These are phyloP conservation scores for Aspergillus piperis DNA, from an alignment of 2,329 filamentous ascomycete genomes.

Conservation along the genomic window DNA sequence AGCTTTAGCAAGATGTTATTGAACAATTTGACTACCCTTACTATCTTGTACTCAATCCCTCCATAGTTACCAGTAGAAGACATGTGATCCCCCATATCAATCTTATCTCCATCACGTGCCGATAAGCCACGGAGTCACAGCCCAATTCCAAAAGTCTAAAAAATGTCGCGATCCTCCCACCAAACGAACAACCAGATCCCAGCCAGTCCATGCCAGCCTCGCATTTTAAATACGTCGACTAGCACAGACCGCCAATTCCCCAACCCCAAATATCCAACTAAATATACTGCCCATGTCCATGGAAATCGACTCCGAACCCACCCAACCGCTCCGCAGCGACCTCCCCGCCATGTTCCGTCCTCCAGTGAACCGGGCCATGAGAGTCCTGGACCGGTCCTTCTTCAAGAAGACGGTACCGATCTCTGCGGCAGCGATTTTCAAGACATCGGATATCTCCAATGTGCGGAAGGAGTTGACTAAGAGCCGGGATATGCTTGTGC, in stretches of 20 bases:
- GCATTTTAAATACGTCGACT: background rate
- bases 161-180: background rate
- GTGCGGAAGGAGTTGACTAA: conserved; percentile 67
- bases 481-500: conserved; percentile 65
- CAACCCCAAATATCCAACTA: too few relatives aligned
- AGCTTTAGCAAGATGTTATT: too few relatives aligned
- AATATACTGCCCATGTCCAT: conserved; percentile 10
- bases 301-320: conserved; percentile 17
- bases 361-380: conserved; percentile 76
- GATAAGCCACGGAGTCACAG: background rate
- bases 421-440: conserved; percentile 74
- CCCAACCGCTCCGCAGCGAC: conserved; percentile 27
- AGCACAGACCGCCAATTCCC: background rate
- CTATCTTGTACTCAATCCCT: background rate
- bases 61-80: background rate
- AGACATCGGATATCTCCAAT: conserved; percentile 71
- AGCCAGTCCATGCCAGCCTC: background rate
- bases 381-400: conserved; percentile 76
- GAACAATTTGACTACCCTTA: background rate
- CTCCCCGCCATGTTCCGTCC: conserved; percentile 67
- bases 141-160: conserved; percentile 1
- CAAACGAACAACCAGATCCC: background rate
- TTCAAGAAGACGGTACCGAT: conserved; percentile 77
- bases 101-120: background rate
- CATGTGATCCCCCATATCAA: background rate